A percentile compares a stretch with the other conserved stretches of the same genome.
Evolutionary conservation across 225 moss, liverwort and hornwort genomes (phyloP).

Genomic region (Straminergon stramineum): DNA sequence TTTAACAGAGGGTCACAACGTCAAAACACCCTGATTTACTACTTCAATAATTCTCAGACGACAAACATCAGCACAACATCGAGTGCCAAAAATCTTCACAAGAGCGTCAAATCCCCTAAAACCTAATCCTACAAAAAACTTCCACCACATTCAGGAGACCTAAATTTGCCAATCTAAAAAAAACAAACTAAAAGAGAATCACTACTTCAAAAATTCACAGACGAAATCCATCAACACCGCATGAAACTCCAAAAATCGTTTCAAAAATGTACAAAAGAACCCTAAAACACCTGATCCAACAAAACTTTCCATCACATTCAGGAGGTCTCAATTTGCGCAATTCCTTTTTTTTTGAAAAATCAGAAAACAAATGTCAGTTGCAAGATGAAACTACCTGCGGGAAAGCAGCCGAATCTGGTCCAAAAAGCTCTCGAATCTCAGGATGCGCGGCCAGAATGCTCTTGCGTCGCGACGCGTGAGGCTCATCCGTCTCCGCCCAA

Average conservation of each 20-base stretch:
- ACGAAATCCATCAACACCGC: neutral
- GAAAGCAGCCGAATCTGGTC: slow-evolving; percentile 69
- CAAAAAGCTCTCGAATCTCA: slow-evolving; percentile 84
- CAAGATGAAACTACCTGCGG: slow-evolving; percentile 38
- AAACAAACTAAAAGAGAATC: neutral
- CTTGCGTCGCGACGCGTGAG: slow-evolving; percentile 75
- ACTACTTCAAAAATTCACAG: neutral
- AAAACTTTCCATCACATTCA: neutral
- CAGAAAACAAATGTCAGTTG: neutral
- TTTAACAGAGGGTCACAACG: too few species aligned
- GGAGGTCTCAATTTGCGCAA: neutral
- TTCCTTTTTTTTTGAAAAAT: neutral
- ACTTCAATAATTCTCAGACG: too few species aligned
- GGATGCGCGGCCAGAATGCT: slow-evolving; percentile 82
- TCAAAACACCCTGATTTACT: too few species aligned
- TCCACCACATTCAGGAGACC: too few species aligned
- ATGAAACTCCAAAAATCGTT: neutral
- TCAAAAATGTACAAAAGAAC: neutral
- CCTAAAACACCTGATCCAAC: neutral
- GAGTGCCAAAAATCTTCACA: too few species aligned
- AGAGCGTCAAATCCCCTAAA: too few species aligned
- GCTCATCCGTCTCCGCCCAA: slow-evolving; percentile 89
- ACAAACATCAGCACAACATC: too few species aligned
- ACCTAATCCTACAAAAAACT: too few species aligned
- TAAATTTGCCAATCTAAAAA: too few species aligned